Evolutionary conservation across 192 early-diverging fungal genomes (phyloP).

Genomic region (Paraglomus brasilianum): DNA sequence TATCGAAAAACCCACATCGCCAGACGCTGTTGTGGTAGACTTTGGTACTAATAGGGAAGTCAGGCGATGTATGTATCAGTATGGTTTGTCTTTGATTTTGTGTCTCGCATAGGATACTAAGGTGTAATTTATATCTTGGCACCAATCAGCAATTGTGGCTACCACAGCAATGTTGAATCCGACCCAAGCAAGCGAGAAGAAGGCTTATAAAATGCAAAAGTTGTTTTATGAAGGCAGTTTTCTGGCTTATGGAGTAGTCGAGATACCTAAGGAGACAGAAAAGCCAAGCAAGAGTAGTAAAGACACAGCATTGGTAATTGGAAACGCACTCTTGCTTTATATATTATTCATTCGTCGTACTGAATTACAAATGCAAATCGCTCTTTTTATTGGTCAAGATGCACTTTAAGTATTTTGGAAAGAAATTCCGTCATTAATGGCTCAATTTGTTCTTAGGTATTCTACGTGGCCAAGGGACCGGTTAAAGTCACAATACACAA

Average conservation of each 20-base stretch:
- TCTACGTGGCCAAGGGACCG: conserved; percentile 43
- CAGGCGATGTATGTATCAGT: neutral
- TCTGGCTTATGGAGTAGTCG: conserved; percentile 48
- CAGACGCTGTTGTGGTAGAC: neutral
- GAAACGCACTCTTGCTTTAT: too few species aligned
- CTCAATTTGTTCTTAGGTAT: conserved; percentile 32
- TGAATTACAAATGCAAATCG: too few species aligned
- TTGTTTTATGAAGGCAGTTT: conserved; percentile 55
- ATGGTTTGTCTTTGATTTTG: neutral
- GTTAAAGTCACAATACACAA: conserved; percentile 48
- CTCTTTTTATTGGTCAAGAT: too few species aligned
- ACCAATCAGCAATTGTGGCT: neutral
- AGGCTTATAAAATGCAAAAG: conserved; percentile 51
- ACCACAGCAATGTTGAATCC: neutral
- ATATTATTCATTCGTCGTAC: too few species aligned
- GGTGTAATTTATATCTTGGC: neutral
- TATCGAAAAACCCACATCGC: neutral
- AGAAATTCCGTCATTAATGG: neutral
- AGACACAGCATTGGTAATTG: conserved; percentile 48
- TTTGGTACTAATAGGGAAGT: neutral
- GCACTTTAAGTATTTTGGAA: neutral
- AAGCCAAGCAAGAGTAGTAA: conserved; percentile 54
- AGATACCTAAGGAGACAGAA: conserved; percentile 48
- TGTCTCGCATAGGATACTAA: neutral
- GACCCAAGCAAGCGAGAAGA: neutral